Base-by-base conservation (phyloP, 179 eudicot species). In the Silene vulgaris region DNA sequence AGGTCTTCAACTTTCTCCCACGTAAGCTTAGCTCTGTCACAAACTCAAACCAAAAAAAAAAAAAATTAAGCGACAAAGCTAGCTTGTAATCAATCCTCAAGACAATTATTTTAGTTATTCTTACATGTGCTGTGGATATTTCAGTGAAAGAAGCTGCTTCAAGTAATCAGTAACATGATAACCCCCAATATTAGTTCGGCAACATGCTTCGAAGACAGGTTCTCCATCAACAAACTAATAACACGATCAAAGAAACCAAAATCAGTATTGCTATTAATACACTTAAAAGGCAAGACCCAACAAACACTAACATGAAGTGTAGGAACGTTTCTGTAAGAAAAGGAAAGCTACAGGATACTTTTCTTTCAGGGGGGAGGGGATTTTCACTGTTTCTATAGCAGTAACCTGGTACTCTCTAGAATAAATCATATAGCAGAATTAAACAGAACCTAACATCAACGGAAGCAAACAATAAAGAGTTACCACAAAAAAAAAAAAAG, bases 1-100 rank as follows among this genome's bases (percentile, higher is more conserved):
- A 95, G 87, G 76, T 95, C 99, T 86, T 95, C 99, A 75, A 85
- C 93, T 83, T 92, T 95, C 86, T 95, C 99, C 99, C 99, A 95
- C 12, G 96, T 88, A 73, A 95, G 87, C 80, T 83, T 87, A 70
- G 95, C 76, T 81, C 99, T 95, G 76, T 72, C 69, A 75, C 19
- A 50, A 54, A 64, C 74, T 71, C 35, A 32, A 8, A 43, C 71
- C 26, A 16, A 14, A 65, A 74, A 28, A 19, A 59, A 74, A 52
- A 19, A 75, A 56, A 16, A 40, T 32, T 40, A 23, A 75, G 17
- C 29, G 56, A 71, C 63, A 65, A 56, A 63, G 26, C 59, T 9
- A 21, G 8, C 32, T 9, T 28, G 14, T 26, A 19, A 32, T 30
- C 60, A 28, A 52, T 60, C 57, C 54, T 45, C 5, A 40, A 23